phyloP scores from a whole-genome alignment of 495 filamentous ascomycete species.

The Echria macrotheca region DNA sequence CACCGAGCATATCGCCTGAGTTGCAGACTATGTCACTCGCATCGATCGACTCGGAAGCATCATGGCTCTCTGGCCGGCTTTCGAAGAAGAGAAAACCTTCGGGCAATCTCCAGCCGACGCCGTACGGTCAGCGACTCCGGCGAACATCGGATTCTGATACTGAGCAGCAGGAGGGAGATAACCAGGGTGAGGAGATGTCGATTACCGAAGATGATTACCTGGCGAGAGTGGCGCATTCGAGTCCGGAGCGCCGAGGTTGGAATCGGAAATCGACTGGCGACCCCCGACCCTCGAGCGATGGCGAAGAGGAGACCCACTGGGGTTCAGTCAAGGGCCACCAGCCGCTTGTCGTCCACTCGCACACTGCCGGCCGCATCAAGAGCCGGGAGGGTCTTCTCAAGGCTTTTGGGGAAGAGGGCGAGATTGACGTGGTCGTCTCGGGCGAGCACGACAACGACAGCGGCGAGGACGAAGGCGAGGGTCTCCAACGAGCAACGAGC shows the following conservation, averaged over 20 bases:
- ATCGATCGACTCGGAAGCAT: slow-evolving; percentile 85
- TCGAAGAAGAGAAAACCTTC: slow-evolving; percentile 39
- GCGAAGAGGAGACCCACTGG: slow-evolving; percentile 41
- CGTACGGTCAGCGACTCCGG: slow-evolving; percentile 33
- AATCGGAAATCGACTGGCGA: slow-evolving; percentile 42
- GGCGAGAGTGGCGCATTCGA: slow-evolving; percentile 47
- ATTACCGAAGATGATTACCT: slow-evolving; percentile 63
- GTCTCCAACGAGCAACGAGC: slow-evolving; percentile 58
- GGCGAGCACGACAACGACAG: slow-evolving; percentile 30
- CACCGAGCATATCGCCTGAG: slow-evolving; percentile 38
- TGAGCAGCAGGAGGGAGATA: slow-evolving; percentile 16
- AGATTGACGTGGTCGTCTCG: slow-evolving; percentile 19
- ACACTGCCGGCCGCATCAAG: slow-evolving; percentile 28
- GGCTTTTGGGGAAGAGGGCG: slow-evolving; percentile 30
- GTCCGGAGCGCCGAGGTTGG: slow-evolving; percentile 48
- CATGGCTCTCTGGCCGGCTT: slow-evolving; percentile 74
- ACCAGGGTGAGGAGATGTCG: slow-evolving; percentile 52
- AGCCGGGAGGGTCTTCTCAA: slow-evolving; percentile 63
- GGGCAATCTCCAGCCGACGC: slow-evolving; percentile 24
- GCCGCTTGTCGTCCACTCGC: slow-evolving; percentile 34
- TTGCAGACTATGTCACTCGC: slow-evolving; percentile 60
- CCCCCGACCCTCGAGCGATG: slow-evolving; percentile 43
- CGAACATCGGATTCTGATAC: slow-evolving; percentile 33
- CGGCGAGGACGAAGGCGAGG: slow-evolving; percentile 40
- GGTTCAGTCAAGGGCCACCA: slow-evolving; percentile 35